These are phyloP conservation scores for Leccinellum rugosiceps DNA, from an alignment of 768 basidiomycete genomes.

Conservation along the genomic window DNA sequence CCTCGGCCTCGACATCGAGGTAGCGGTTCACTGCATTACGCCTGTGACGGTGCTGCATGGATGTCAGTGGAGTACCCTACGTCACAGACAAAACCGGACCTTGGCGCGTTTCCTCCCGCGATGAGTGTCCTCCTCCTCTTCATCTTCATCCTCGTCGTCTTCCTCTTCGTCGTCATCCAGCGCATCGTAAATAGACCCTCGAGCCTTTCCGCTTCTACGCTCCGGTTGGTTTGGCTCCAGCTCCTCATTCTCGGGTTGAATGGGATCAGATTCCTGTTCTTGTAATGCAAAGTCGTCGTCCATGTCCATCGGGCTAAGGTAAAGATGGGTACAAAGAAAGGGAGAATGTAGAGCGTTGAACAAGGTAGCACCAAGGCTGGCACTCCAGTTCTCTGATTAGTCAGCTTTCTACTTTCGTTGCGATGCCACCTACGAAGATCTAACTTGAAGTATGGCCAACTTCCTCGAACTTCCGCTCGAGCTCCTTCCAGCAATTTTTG, in stretches of 20 bases:
- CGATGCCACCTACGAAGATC: too few relatives aligned
- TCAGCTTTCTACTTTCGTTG: slow-evolving; percentile 20
- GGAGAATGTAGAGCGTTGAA: not conserved
- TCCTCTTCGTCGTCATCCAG: slow-evolving; percentile 46
- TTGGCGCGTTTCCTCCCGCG: slow-evolving; percentile 59
- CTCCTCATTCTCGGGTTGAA: slow-evolving; percentile 36
- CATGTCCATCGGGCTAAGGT: slow-evolving; percentile 29
- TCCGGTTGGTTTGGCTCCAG: slow-evolving; percentile 23
- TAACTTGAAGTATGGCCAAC: slow-evolving; percentile 41
- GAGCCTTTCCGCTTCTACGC: slow-evolving; percentile 22
- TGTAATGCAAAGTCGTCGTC: slow-evolving; percentile 35
- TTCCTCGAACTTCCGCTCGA: slow-evolving; percentile 66
- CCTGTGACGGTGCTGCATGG: slow-evolving; percentile 59
- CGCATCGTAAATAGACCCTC: slow-evolving; percentile 34
- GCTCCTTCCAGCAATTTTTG: slow-evolving; percentile 54
- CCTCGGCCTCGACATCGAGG: slow-evolving; percentile 95
- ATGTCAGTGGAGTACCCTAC: slow-evolving; percentile 4
- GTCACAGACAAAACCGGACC: slow-evolving; percentile 34
- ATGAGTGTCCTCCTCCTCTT: slow-evolving; percentile 41
- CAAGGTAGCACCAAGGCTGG: not conserved
- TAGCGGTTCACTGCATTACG: slow-evolving; percentile 69
- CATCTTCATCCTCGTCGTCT: slow-evolving; percentile 53
- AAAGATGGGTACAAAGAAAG: slow-evolving; percentile 23
- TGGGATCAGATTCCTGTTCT: slow-evolving; percentile 27
- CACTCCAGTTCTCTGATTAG: slow-evolving; percentile 14